Percentiles rank a stretch among this genome's conserved stretches.
phyloP scores from a whole-genome alignment of 2,329 filamentous ascomycete genomes.

The Penicillium italicum region DNA sequence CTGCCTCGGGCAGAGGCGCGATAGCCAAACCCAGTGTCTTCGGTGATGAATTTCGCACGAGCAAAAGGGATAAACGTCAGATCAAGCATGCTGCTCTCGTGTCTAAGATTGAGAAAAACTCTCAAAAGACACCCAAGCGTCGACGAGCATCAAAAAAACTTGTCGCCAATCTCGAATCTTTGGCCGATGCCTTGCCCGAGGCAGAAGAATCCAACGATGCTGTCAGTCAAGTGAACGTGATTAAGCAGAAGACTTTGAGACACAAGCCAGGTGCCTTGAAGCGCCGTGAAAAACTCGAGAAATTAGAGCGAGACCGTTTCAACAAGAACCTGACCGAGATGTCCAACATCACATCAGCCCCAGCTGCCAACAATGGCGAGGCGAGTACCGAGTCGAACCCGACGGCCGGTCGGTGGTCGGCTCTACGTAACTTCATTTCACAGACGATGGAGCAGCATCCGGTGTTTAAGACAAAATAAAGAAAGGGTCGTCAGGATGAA shows the following conservation, averaged over 20 bases:
- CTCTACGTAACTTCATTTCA: slow-evolving; percentile 77
- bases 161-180: slow-evolving; percentile 66
- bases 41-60: slow-evolving; percentile 57
- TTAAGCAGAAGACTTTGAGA: slow-evolving; percentile 70
- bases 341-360: slow-evolving; percentile 40
- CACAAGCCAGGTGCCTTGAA: slow-evolving; percentile 76
- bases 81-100: slow-evolving; percentile 81
- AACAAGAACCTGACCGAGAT: slow-evolving; percentile 76
- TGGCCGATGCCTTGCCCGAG: slow-evolving; percentile 77
- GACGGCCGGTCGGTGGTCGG: slow-evolving; percentile 68
- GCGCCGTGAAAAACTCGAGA: slow-evolving; percentile 75
- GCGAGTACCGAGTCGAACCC: slow-evolving; percentile 22
- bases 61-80: slow-evolving; percentile 77
- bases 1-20: slow-evolving; percentile 17
- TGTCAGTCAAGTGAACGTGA: slow-evolving; percentile 59
- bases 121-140: slow-evolving; percentile 56
- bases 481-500: slow-evolving; percentile 15
- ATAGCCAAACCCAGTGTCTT: slow-evolving; percentile 16
- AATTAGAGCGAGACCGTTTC: slow-evolving; percentile 78
- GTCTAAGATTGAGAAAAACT: slow-evolving; percentile 66
- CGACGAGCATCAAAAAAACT: slow-evolving; percentile 74
- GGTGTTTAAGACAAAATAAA: slow-evolving; percentile 55
- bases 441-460: slow-evolving; percentile 85
- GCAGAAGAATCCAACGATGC: slow-evolving; percentile 46
- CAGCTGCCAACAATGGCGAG: slow-evolving; percentile 26